Evolutionary conservation across 805 yeast species (phyloP), one percentile per base, ranked within the genome.

Genomic region (Teunomyces lycoperdinae): DNA sequence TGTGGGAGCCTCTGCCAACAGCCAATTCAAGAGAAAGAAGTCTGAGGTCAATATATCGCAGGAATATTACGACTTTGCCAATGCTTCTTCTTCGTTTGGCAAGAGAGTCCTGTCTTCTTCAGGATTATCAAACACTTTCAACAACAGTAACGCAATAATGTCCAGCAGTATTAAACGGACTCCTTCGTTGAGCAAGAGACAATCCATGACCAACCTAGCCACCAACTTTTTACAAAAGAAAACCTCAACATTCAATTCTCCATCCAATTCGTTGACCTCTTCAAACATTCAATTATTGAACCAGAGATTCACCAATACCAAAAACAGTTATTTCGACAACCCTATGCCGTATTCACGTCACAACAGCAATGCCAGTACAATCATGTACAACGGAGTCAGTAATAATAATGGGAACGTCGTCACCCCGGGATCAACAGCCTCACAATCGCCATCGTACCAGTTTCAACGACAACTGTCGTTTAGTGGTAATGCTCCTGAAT

Each of bases 1-100:
- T 16, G 17, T 26, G 14, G 41, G 41, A 5, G 27, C 20, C 10
- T 31, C 51, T 41, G 44, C 56, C 46, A 45, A 48, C n/a, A 61
- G 56, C 42, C 70, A 66, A 55, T 72, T 71, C 53, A 73, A 73
- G 56, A 50, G 78, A n/a, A 72, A 71, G 48, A 72, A 71, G 58
- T 63, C 73, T 0, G 76, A 71, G 38, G 50, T 66, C 16, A 67
- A 58, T 46, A 56, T 64, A n/a, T 46, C 41, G 30, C 46, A 43
- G 10, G 55, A 52, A 10, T 49, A 46, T 39, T 49, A 39, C 30
- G 64, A 49, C 24, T 28, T n/a, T 1, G 8, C 46, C 32, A 9
- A 52, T 7, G 28, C 51, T 40, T 45, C 52, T 4, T 62, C 60
- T 7, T 57, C 64, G 1, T 53, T 53, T 10, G 58, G 57, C n/a